Evolutionary conservation across 371 early-diverging fungal genomes (phyloP), one percentile per base, ranked within the genome.

Genomic region (Syncephalastrum monosporum): DNA sequence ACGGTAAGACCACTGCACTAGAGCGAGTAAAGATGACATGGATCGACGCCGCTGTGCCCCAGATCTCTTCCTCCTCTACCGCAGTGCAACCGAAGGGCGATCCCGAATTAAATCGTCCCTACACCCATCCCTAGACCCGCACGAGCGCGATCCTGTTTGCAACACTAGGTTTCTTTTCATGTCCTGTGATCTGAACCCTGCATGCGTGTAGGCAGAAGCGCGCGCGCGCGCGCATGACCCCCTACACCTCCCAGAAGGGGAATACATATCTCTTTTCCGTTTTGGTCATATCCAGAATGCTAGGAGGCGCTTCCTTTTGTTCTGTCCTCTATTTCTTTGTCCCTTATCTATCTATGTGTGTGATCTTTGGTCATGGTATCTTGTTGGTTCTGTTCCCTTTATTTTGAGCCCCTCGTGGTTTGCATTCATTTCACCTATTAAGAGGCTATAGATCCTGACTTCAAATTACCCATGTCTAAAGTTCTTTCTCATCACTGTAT

Each of bases 401-500:
- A 24, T 23, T 48, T 14, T 14, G 10, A 23, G 25, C 6, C n/a
- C 48, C 48, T 14, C 38, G 57, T 50, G 57, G 50, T 38, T 57
- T 57, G 50, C 24, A 38, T 57, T 57, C 57, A 57, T 57, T 49
- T 50, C 41, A 38, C 50, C 57, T 55, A 55, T 55, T 29, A 33
- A 55, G 56, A 33, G 21, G 14, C 47, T 47, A 46, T 33, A 55
- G 38, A 10, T 8, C 8, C 46, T 8, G 56, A 38, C 48, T 49
- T 29, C 23, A 42, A 17, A 47, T 57, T 48, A 56, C 42, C 42
- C 43, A 38, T 23, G 42, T 29, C 57, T 43, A 61, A 33, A 65
- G 49, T 14, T 67, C 64, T 41, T 75, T 74, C 57, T 79, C 81
- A 53, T 69, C 50, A 12, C 49, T 50, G 65, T 95, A 96, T 15